phyloP scores from a whole-genome alignment of 306 rosid species.

The Carpinus viminea region DNA sequence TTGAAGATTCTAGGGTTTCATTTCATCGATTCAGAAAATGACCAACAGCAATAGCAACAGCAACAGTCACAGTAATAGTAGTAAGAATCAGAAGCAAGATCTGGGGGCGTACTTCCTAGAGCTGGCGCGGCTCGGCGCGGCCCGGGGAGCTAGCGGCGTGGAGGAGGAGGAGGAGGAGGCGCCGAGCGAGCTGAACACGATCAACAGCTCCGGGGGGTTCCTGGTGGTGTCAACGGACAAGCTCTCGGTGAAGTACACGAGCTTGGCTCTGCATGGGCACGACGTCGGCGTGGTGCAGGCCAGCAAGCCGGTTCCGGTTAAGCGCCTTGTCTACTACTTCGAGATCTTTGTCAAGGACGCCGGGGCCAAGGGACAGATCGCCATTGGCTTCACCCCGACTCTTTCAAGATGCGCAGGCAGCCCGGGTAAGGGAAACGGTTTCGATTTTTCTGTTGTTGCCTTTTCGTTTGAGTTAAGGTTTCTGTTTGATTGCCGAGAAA shows the following conservation, averaged over 20 bases:
- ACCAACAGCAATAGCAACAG: conserved; percentile 25
- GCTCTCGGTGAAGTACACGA: conserved; percentile 78
- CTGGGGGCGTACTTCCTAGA: conserved; percentile 65
- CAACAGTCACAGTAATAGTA: conserved; percentile 14
- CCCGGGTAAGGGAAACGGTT: conserved; percentile 60
- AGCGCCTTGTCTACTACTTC: conserved; percentile 79
- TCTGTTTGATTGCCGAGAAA: conserved; percentile 11
- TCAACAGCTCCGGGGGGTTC: conserved; percentile 95
- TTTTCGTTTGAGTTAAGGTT: not conserved
- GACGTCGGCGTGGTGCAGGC: conserved; percentile 96
- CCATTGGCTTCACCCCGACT: conserved; percentile 87
- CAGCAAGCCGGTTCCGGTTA: conserved; percentile 74
- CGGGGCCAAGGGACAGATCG: conserved; percentile 82
- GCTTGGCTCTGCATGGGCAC: conserved; percentile 78
- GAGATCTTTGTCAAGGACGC: conserved; percentile 91
- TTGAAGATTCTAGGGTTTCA: conserved; percentile 44
- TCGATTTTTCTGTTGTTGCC: not conserved
- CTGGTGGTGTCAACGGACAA: conserved; percentile 73
- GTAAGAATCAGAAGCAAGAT: conserved; percentile 41
- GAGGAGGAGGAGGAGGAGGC: conserved; percentile 44
- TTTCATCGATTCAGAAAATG: conserved; percentile 20
- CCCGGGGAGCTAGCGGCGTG: conserved; percentile 37
- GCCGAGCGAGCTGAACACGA: conserved; percentile 85
- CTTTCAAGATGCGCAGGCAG: conserved; percentile 94
- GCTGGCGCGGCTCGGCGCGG: conserved; percentile 45